Evolutionary conservation across 257 asterid genomes (phyloP).

Genomic region (Anisodus tanguticus): DNA sequence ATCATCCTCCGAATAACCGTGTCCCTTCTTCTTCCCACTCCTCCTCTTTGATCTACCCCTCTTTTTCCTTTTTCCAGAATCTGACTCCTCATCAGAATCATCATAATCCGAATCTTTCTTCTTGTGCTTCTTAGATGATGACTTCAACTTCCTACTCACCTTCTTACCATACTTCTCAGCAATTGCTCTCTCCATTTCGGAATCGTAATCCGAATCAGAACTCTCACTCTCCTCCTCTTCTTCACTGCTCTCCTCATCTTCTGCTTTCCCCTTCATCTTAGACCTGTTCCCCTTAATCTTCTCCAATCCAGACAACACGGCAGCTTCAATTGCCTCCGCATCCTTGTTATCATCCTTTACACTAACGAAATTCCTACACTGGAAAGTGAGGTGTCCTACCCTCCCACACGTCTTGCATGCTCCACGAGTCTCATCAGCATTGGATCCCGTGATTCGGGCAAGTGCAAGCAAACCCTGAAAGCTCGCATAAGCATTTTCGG

Average conservation of each 20-base stretch:
- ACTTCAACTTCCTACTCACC: slow-evolving; percentile 44
- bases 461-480: slow-evolving; percentile 91
- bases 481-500: slow-evolving; percentile 85
- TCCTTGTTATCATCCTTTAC: slow-evolving; percentile 65
- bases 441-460: slow-evolving; percentile 86
- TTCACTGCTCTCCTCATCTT: slow-evolving; percentile 57
- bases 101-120: slow-evolving; percentile 49
- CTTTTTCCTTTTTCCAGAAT: slow-evolving; percentile 47
- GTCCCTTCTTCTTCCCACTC: slow-evolving; percentile 54
- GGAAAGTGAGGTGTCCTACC: slow-evolving; percentile 91
- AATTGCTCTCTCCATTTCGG: slow-evolving; percentile 78
- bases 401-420: slow-evolving; percentile 91
- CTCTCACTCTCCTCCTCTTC: slow-evolving; percentile 69
- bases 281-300: slow-evolving; percentile 55
- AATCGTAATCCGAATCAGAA: slow-evolving; percentile 79
- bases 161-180: slow-evolving; percentile 56
- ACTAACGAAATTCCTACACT: slow-evolving; percentile 94
- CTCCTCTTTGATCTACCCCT: slow-evolving; percentile 68
- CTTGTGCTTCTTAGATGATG: slow-evolving; percentile 41
- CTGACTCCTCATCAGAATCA: slow-evolving; percentile 38
- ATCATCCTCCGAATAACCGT: slow-evolving; percentile 56
- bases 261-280: slow-evolving; percentile 38
- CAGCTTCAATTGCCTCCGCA: slow-evolving; percentile 65
- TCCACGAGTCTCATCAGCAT: slow-evolving; percentile 88
- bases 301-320: slow-evolving; percentile 67